Percentiles rank a stretch among this genome's conserved stretches.
These are phyloP conservation scores for Lentinula sp. DNA, from an alignment of 768 basidiomycete species.

Conservation along the genomic window DNA sequence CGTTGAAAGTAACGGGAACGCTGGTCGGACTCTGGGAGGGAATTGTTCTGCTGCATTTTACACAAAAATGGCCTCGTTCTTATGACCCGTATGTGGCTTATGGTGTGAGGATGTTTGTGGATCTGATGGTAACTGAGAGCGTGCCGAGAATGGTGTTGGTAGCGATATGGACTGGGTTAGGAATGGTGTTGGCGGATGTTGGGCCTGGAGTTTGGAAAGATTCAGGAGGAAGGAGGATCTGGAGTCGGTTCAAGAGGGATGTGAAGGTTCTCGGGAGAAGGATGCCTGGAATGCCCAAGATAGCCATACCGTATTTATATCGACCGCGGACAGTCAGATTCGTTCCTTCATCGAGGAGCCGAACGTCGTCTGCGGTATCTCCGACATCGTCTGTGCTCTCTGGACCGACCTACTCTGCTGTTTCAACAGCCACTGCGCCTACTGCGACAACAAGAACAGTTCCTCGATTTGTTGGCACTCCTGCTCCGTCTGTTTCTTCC, in stretches of 20 bases:
- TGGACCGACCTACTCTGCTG: neutral
- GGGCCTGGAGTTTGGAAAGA: constrained; percentile 41
- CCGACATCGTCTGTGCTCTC: neutral
- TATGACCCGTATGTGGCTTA: constrained; percentile 67
- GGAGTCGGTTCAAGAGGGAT: constrained; percentile 26
- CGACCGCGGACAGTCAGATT: constrained; percentile 15
- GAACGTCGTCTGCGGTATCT: neutral
- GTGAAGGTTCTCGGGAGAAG: constrained; percentile 14
- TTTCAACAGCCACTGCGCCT: neutral
- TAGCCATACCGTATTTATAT: neutral
- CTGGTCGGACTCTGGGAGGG: constrained; percentile 80
- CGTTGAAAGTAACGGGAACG: constrained; percentile 50
- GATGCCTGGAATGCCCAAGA: constrained; percentile 9
- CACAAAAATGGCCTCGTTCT: constrained; percentile 58
- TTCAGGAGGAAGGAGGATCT: constrained; percentile 22
- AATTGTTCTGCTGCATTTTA: constrained; percentile 65
- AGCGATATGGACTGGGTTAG: constrained; percentile 45
- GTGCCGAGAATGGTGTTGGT: constrained; percentile 39
- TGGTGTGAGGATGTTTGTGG: constrained; percentile 64
- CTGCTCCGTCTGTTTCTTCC: neutral
- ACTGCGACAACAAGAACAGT: neutral
- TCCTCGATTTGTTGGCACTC: neutral
- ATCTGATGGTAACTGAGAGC: constrained; percentile 61
- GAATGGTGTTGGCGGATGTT: constrained; percentile 48
- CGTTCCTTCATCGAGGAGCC: constrained; percentile 18